Evolutionary conservation across 169 alveolate species (phyloP), one percentile per base, ranked within the genome.

Genomic region (Plasmodium falciparum): DNA sequence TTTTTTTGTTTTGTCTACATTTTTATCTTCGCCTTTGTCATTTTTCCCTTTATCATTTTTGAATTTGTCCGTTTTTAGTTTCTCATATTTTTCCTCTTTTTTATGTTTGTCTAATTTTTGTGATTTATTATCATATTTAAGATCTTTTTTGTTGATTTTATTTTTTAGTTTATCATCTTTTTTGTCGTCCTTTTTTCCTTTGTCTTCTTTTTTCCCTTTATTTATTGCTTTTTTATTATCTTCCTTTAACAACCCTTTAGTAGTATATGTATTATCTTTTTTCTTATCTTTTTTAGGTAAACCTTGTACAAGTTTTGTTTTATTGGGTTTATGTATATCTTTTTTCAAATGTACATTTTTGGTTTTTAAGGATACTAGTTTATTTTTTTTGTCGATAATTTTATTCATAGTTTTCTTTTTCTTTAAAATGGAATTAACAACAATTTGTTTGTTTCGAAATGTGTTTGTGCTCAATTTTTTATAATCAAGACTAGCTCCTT

Each of bases 401-500:
- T 75, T 75, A 69, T 75, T 75, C 26, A 75, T 6, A 8, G 74
- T 75, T 63, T 75, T 75, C 17, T 75, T 75, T 67, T 75, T 75
- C 26, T 24, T 24, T 67, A 75, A 75, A 62, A 75, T 61, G 3
- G 89, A 75, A 63, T 50, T 61, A 20, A 75, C 89, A 15, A 45
- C 66, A 24, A 24, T 1, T 63, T 75, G 61, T 47, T 75, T 75
- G 62, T 75, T 75, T 49, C 47, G 61, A 12, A 75, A 62, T 8
- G 74, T 75, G 11, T 75, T 74, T 24, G 89, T 75, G 39, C 62
- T 75, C 65, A 75, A 75, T 75, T 75, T 75, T 54, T 75, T 62
- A 39, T 75, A 75, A 63, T 75, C 89, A 62, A 75, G 26, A 11
- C 75, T 62, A 9, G 74, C 89, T 49, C 89, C 89, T 75, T 75